Base-by-base conservation (phyloP, 305 asterid genomes). In the Fraxinus ornus region DNA sequence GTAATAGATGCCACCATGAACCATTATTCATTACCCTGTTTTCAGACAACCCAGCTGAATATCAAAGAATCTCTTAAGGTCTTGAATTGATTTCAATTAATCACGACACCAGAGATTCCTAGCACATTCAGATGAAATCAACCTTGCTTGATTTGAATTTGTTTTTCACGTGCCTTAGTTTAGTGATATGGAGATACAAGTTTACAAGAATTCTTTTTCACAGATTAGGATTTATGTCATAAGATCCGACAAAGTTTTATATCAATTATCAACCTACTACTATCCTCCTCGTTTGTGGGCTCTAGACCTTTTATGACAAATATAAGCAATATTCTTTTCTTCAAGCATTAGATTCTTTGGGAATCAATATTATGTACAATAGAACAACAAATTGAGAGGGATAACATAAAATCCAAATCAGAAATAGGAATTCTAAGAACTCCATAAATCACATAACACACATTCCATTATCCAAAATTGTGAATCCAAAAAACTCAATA, bases 41-140 rank as follows among this genome's bases (percentile, higher is more conserved):
- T 86, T 96, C 98, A 5, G 98, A 80, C 62, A 93, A 84, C 35
- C 98, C 98, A 94, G 98, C 91, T 96, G 94, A 80, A 94, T 89
- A 13, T 49, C 6, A 49, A 49, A 49, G 60, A 49, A 49, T 49
- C 60, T 49, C 60, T 15, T 49, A 49, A 13, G 60, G 7, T 49
- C 60, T 49, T 13, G 60, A 49, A 15, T 49, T 49, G 7, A 12
- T 13, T 49, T 49, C 60, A 49, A 49, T 49, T 49, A 60, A 21
- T 6, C 3, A 3, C 28, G 7, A 21, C 70, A 21, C 30, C 30
- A 19, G 4, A 60, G 2, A 60, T 44, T 66, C 71, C 41, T 32
- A n/a, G 57, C 71, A 64, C 35, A 32, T 73, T 4, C 72, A 41
- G 35, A 73, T 64, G 57, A 60, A 70, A 75, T 77, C 62, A 73